Conservation (phyloP, 2,329 filamentous ascomycete genomes). For the Paramyrothecium roridum region DNA sequence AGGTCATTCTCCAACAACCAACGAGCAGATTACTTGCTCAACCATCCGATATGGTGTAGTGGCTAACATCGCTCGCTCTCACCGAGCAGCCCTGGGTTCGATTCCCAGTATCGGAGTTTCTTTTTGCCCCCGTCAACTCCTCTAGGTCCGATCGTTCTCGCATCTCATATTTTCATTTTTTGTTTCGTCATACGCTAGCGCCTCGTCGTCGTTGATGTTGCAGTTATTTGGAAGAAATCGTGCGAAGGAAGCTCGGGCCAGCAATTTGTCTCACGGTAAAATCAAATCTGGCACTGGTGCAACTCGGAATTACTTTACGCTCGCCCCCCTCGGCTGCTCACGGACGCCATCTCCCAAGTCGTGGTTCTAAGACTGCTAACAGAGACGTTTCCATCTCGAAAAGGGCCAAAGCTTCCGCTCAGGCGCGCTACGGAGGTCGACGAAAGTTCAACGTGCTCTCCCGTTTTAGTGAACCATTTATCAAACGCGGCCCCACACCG, state of each 20-base stretch:
- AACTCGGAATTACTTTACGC: no score
- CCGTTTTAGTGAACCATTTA: slow-evolving; percentile 1
- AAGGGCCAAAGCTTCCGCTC: no score
- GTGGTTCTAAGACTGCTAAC: no score
- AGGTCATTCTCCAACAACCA: not conserved
- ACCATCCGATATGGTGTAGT: slow-evolving; percentile 31
- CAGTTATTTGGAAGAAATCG: no score
- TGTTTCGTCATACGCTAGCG: not conserved
- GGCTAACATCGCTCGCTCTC: slow-evolving; percentile 34
- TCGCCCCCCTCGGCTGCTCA: no score
- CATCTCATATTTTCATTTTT: not conserved
- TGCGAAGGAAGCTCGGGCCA: no score
- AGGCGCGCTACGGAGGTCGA: not conserved
- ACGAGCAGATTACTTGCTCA: not conserved
- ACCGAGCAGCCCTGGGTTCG: slow-evolving; percentile 33
- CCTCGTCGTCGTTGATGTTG: no score
- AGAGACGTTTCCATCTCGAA: no score
- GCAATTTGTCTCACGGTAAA: no score
- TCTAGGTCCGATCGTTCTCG: not conserved
- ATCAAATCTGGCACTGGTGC: no score
- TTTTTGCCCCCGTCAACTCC: not conserved
- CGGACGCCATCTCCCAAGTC: no score
- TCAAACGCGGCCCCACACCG: slow-evolving; percentile 1
- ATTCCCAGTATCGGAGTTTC: slow-evolving; percentile 29
- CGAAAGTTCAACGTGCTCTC: not conserved